Percentiles rank a stretch among this genome's conserved stretches.
Evolutionary conservation across 371 early-diverging fungal species (phyloP).

Genomic region (Lichtheimia ramosa): DNA sequence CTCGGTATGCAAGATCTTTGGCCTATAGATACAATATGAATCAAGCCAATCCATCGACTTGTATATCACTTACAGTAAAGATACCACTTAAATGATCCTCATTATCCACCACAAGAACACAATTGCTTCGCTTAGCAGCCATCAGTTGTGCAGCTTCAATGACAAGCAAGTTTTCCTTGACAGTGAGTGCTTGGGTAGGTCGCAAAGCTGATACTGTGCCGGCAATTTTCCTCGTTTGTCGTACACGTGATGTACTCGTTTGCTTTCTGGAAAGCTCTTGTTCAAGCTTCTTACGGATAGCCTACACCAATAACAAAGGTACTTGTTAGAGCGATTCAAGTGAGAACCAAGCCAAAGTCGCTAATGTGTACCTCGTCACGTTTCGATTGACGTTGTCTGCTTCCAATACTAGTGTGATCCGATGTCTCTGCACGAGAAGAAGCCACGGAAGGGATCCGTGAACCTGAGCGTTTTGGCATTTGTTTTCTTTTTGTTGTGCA

Average conservation of each 20-base stretch:
- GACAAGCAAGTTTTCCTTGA: slow-evolving; percentile 84
- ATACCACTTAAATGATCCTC: slow-evolving; percentile 93
- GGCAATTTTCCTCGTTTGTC: slow-evolving; percentile 48
- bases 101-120: slow-evolving; percentile 88
- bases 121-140: slow-evolving; percentile 98
- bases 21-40: slow-evolving; percentile 23
- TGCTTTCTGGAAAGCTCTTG: slow-evolving; percentile 71
- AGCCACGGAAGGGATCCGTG: slow-evolving; percentile 13
- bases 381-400: slow-evolving; percentile 44
- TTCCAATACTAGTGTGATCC: slow-evolving; percentile 21
- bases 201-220: slow-evolving; percentile 91
- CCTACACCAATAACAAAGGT: slow-evolving; percentile 10
- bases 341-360: too few species aligned
- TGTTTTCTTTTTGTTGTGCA: background rate
- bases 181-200: slow-evolving; percentile 86
- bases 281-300: slow-evolving; percentile 72
- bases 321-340: too few species aligned
- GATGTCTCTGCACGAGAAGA: slow-evolving; percentile 19
- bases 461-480: slow-evolving; percentile 17
- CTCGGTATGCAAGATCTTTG: slow-evolving; percentile 50
- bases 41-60: background rate
- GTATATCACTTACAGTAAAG: slow-evolving; percentile 67
- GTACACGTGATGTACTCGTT: slow-evolving; percentile 28
- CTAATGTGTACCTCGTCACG: slow-evolving; percentile 37
- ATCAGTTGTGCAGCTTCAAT: slow-evolving; percentile 94